Percentiles rank a stretch among this genome's conserved stretches.
Evolutionary conservation across 805 yeast genomes (phyloP).

Genomic region (Suhomyces tanzawaensis): DNA sequence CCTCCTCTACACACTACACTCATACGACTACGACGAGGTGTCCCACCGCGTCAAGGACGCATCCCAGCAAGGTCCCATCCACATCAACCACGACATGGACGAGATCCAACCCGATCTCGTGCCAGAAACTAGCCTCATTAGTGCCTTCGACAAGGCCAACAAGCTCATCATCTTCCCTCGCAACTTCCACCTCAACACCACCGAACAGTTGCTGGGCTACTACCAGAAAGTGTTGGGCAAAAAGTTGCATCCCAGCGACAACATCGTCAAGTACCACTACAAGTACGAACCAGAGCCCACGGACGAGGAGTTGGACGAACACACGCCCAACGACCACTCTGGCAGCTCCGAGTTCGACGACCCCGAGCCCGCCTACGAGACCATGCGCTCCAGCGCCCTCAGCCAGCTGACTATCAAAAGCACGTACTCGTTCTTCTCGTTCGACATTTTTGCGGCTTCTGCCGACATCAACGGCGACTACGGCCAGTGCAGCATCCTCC

Average conservation of each 20-base stretch:
- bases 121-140: not conserved
- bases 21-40: not conserved
- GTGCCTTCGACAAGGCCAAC: constrained; percentile 2
- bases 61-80: not conserved
- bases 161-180: constrained; percentile 3
- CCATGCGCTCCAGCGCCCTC: constrained; percentile 1
- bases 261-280: constrained; percentile 3
- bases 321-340: not conserved
- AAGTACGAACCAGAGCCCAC: not conserved
- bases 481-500: not conserved
- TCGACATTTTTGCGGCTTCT: constrained; percentile 1
- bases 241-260: not conserved
- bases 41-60: not conserved
- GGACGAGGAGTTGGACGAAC: not conserved
- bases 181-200: not conserved
- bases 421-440: not conserved
- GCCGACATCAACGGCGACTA: not conserved
- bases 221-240: constrained; percentile 2
- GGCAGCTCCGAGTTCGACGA: not conserved
- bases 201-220: constrained; percentile 1
- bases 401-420: not conserved
- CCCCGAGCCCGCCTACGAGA: not conserved
- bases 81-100: not conserved
- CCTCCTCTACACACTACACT: not conserved
- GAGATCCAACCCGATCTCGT: not conserved